A percentile compares a stretch with the other conserved stretches of the same genome.
phyloP scores from a whole-genome alignment of 1,284 basidiomycete species.

The Phaffia rhodozyma region DNA sequence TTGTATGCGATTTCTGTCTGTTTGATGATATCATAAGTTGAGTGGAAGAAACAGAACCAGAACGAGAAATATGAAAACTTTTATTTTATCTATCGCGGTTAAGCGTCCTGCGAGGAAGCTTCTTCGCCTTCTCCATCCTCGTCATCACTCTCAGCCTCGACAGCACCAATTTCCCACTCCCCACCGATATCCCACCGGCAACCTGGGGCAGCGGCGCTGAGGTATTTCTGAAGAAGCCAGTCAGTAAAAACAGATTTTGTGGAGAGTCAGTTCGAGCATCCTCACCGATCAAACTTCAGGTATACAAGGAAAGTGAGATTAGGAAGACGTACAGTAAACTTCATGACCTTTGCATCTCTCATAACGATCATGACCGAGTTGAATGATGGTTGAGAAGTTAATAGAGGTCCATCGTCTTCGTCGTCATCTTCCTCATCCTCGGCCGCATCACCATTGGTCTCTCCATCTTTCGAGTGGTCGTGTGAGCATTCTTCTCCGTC shows the following conservation, averaged over 20 bases:
- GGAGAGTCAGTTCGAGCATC: no score
- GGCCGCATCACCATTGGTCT: slow-evolving; percentile 3
- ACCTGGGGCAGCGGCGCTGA: slow-evolving; percentile 71
- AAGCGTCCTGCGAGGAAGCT: background rate
- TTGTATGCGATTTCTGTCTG: no score
- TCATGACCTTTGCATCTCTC: slow-evolving; percentile 53
- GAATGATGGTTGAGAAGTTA: slow-evolving; percentile 82
- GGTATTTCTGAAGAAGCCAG: slow-evolving; percentile 48
- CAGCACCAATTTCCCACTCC: slow-evolving; percentile 63
- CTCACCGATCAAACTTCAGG: no score
- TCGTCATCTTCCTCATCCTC: slow-evolving; percentile 36
- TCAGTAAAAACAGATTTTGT: no score
- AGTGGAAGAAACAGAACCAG: no score
- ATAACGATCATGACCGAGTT: slow-evolving; percentile 82
- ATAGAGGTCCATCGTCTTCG: slow-evolving; percentile 65
- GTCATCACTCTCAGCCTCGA: slow-evolving; percentile 38
- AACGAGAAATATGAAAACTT: no score
- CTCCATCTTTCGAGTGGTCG: slow-evolving; percentile 20
- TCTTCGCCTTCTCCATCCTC: slow-evolving; percentile 23
- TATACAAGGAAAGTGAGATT: no score
- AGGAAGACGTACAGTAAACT: background rate
- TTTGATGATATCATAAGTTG: no score
- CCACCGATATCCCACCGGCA: slow-evolving; percentile 82
- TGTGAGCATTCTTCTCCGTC: slow-evolving; percentile 24
- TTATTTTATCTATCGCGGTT: background rate